A percentile compares a stretch with the other conserved stretches of the same genome.
These are phyloP conservation scores for Choricystis sp. DNA, from an alignment of 139 green algal species.

Conservation along the genomic window DNA sequence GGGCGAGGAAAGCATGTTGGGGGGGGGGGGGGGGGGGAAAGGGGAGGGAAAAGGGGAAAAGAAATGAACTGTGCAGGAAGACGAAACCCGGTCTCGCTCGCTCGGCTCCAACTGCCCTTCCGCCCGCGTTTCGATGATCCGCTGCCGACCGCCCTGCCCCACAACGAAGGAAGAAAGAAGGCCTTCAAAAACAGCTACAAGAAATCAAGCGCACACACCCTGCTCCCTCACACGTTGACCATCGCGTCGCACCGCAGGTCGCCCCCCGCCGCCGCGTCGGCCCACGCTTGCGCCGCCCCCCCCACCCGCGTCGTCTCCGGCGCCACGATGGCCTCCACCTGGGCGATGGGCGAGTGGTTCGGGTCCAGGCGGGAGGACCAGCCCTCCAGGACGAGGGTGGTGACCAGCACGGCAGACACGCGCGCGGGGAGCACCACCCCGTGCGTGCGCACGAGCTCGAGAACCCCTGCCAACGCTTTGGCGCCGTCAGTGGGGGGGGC, in stretches of 20 bases:
- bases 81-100: too few species aligned
- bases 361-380: slow-evolving; percentile 45
- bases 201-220: too few species aligned
- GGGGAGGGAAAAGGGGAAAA: not conserved
- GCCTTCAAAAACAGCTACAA: too few species aligned
- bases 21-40: not conserved
- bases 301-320: not conserved
- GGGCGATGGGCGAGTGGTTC: slow-evolving; percentile 17
- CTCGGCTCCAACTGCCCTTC: too few species aligned
- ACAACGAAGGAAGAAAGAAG: too few species aligned
- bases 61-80: too few species aligned
- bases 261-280: not conserved
- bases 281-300: not conserved
- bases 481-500: slow-evolving; percentile 24
- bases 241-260: not conserved
- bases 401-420: slow-evolving; percentile 74
- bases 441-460: slow-evolving; percentile 65
- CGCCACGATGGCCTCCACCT: slow-evolving; percentile 17
- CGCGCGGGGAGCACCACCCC: slow-evolving; percentile 61
- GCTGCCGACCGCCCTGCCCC: too few species aligned
- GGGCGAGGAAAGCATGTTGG: slow-evolving; percentile 27
- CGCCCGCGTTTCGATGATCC: too few species aligned
- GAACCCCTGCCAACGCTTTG: slow-evolving; percentile 49
- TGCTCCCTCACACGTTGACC: not conserved
- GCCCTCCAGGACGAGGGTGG: slow-evolving; percentile 73